Conservation (phyloP, 1,284 basidiomycete genomes). For the Earliella scabrosa region DNA sequence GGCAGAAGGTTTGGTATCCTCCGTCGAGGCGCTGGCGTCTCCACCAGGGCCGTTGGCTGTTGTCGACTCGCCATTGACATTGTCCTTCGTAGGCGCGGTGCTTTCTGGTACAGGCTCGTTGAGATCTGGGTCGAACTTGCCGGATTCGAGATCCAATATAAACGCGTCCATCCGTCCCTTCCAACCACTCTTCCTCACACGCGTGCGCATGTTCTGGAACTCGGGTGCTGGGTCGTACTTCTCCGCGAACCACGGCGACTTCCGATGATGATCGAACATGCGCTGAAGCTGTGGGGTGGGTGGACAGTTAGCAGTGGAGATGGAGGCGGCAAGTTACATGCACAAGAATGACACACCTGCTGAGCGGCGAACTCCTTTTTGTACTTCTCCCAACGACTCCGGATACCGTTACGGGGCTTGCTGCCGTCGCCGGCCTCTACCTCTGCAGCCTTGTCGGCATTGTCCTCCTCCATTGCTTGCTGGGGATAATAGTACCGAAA, state of each 20-base stretch:
- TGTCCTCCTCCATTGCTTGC: constrained; percentile 78
- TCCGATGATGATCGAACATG: constrained; percentile 90
- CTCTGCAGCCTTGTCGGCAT: constrained; percentile 78
- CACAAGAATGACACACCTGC: constrained; percentile 64
- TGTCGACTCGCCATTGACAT: constrained; percentile 33
- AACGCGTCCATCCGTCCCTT: constrained; percentile 74
- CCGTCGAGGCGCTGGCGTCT: constrained; percentile 36
- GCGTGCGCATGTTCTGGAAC: constrained; percentile 67
- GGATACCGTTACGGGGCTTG: constrained; percentile 81
- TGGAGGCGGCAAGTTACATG: background rate
- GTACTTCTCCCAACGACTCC: constrained; percentile 86
- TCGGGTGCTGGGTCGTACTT: constrained; percentile 84
- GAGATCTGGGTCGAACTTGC: constrained; percentile 80
- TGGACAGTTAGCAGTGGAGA: background rate
- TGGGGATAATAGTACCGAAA: constrained; percentile 82
- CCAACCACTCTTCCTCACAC: constrained; percentile 84
- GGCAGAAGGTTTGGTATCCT: constrained; percentile 43
- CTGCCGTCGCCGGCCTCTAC: constrained; percentile 79
- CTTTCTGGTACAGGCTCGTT: constrained; percentile 57
- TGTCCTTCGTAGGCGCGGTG: constrained; percentile 51
- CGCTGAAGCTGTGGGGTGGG: constrained; percentile 76
- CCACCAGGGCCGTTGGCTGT: constrained; percentile 37
- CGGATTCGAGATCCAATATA: constrained; percentile 77
- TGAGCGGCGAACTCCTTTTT: constrained; percentile 85
- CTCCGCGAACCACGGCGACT: constrained; percentile 93